Evolutionary conservation across 768 basidiomycete species (phyloP).

Genomic region (Grammothele lineata): DNA sequence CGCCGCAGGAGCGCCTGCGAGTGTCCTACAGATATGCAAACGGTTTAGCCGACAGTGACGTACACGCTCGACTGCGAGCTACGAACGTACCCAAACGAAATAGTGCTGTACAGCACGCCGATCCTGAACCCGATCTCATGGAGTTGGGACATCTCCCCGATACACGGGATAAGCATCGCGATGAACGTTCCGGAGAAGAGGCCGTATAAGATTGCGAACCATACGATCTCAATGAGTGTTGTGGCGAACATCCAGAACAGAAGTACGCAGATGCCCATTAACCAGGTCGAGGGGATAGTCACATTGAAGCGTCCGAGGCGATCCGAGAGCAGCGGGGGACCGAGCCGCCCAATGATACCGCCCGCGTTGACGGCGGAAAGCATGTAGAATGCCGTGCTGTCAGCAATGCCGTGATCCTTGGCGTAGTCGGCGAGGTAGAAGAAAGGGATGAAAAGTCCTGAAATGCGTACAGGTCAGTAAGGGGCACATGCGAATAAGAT

Average conservation of each 20-base stretch:
- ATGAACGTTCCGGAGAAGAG: conserved; percentile 67
- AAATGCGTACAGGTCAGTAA: conserved; percentile 11
- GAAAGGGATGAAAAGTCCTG: conserved; percentile 70
- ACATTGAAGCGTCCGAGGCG: conserved; percentile 63
- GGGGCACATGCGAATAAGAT: neutral
- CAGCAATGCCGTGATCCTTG: conserved; percentile 33
- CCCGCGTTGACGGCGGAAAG: conserved; percentile 69
- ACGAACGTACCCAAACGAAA: conserved; percentile 72
- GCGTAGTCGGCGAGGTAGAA: conserved; percentile 69
- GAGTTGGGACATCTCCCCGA: conserved; percentile 59
- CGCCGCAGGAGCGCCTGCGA: conserved; percentile 65
- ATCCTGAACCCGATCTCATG: conserved; percentile 57
- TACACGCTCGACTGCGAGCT: no score
- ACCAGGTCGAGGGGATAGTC: conserved; percentile 57
- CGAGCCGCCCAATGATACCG: conserved; percentile 59
- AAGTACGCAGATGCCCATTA: conserved; percentile 57
- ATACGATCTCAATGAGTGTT: conserved; percentile 36
- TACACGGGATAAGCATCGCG: conserved; percentile 61
- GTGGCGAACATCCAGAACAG: conserved; percentile 51
- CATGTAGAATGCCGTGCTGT: conserved; percentile 45
- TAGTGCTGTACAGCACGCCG: conserved; percentile 61
- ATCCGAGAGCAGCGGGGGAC: conserved; percentile 65
- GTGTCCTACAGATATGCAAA: conserved; percentile 37
- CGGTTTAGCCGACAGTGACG: no score
- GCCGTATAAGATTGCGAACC: conserved; percentile 56